These are phyloP conservation scores for Globisporangium abappressorium DNA, from an alignment of 352 stramenopile genomes.

Conservation along the genomic window DNA sequence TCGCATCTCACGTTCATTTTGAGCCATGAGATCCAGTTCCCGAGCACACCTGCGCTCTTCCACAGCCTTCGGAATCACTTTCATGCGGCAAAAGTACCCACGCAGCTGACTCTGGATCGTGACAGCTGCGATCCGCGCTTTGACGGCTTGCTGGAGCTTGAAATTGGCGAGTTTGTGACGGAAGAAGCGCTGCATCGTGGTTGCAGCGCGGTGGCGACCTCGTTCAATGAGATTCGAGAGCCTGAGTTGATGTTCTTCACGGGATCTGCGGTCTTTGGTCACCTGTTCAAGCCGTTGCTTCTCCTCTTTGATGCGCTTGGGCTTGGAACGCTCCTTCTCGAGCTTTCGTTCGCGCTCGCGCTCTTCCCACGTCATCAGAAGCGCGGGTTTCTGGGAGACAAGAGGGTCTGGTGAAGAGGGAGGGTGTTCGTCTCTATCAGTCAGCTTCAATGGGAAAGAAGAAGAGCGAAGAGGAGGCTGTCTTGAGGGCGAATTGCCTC, in stretches of 20 bases:
- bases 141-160: not conserved
- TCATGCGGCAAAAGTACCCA: conserved; percentile 20
- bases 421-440: not conserved
- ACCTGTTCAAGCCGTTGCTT: conserved; percentile 45
- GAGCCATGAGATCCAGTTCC: conserved; percentile 30
- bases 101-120: conserved; percentile 34
- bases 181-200: conserved; percentile 28
- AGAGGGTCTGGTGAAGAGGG: not conserved
- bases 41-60: conserved; percentile 16
- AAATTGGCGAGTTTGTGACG: conserved; percentile 5
- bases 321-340: conserved; percentile 58
- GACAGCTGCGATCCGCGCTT: conserved; percentile 14
- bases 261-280: conserved; percentile 27
- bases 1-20: conserved; percentile 33
- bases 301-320: conserved; percentile 60
- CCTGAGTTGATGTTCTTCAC: conserved; percentile 18
- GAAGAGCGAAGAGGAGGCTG: not conserved
- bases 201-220: conserved; percentile 22
- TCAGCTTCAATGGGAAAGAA: not conserved
- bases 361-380: conserved; percentile 77
- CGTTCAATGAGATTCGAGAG: conserved; percentile 18
- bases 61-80: conserved; percentile 22
- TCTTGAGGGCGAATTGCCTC: not conserved
- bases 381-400: conserved; percentile 38
- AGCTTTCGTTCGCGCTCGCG: conserved; percentile 50